phyloP scores from a whole-genome alignment of 768 basidiomycete species.

The Mycena maculata region DNA sequence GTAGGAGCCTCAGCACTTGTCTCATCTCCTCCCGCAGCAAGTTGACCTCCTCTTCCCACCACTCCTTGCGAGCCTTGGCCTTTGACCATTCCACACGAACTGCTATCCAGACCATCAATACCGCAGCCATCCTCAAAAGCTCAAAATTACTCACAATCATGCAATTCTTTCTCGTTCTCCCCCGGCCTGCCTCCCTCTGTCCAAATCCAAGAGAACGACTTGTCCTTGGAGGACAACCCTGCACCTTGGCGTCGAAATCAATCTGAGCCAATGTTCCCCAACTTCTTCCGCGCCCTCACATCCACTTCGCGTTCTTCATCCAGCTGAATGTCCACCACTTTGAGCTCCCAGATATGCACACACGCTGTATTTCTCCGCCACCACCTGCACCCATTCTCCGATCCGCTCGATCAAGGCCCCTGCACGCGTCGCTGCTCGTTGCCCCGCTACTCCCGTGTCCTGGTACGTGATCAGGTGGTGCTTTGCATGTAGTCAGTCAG shows the following conservation, averaged over 20 bases:
- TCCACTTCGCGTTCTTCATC: slow-evolving; percentile 19
- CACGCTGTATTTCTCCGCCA: slow-evolving; percentile 11
- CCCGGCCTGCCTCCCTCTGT: neutral
- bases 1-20: slow-evolving; percentile 5
- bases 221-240: neutral
- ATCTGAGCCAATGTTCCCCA: neutral
- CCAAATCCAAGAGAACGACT: slow-evolving; percentile 28
- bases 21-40: slow-evolving; percentile 38
- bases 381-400: neutral
- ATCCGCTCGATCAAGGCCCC: slow-evolving; percentile 6
- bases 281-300: slow-evolving; percentile 1
- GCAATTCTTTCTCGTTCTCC: slow-evolving; percentile 16
- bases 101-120: neutral
- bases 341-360: neutral
- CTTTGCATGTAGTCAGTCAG: slow-evolving; percentile 14
- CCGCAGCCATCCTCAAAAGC: too few relatives aligned
- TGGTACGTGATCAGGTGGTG: slow-evolving; percentile 14
- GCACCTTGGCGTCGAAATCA: neutral
- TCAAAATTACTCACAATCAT: slow-evolving; percentile 18
- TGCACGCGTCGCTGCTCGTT: slow-evolving; percentile 4
- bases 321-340: slow-evolving; percentile 5
- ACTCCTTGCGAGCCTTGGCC: too few relatives aligned
- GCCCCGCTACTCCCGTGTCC: slow-evolving; percentile 10
- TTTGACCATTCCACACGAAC: slow-evolving; percentile 39
- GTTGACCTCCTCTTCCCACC: slow-evolving; percentile 38